Conservation (phyloP, 73 alveolate genomes). For the Breviolum minutum region DNA sequence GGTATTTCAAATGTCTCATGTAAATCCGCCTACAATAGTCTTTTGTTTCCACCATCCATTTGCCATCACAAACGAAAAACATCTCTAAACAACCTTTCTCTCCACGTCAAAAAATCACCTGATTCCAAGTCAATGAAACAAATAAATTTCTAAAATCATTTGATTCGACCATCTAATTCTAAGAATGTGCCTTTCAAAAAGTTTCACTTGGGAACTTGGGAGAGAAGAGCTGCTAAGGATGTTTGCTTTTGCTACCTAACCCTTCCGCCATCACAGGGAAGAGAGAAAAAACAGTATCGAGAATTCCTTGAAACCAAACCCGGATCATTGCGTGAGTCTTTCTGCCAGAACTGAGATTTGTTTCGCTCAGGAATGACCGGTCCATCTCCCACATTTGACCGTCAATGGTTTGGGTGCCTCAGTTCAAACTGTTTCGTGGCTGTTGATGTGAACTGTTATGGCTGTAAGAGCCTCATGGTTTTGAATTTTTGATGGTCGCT, state of each 20-base stretch:
- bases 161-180: too few species aligned
- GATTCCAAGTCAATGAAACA: neutral
- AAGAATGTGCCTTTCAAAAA: too few species aligned
- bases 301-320: neutral
- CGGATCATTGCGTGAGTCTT: too few species aligned
- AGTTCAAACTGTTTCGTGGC: neutral
- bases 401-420: conserved; percentile 1
- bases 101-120: neutral
- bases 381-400: neutral
- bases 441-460: neutral
- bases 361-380: neutral
- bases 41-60: too few species aligned
- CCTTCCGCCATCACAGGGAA: neutral
- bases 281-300: too few species aligned
- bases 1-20: neutral
- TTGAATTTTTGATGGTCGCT: neutral
- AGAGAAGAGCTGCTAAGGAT: too few species aligned
- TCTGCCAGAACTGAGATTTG: neutral
- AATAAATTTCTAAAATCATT: too few species aligned
- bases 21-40: too few species aligned
- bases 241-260: neutral
- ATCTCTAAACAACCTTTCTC: too few species aligned
- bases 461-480: neutral
- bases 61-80: too few species aligned
- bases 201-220: neutral